Conservation (phyloP, 768 basidiomycete genomes). For the Suillus variegatus region DNA sequence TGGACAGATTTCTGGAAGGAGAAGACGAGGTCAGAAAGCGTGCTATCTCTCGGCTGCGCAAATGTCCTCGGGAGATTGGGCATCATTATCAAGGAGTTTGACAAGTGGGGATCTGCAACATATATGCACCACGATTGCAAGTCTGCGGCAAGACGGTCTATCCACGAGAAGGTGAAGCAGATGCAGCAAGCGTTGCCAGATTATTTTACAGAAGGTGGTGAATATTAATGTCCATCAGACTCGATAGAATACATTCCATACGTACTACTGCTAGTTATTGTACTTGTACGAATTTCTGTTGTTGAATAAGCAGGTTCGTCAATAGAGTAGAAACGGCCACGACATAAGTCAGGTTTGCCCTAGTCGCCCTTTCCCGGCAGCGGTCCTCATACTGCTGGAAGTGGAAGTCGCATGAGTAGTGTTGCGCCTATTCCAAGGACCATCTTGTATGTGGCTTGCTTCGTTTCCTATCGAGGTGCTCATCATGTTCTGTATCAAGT, state of each 20-base stretch:
- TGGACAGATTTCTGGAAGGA: conserved; percentile 85
- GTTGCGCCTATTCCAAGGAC: conserved; percentile 30
- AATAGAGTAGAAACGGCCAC: neutral
- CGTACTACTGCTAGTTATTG: neutral
- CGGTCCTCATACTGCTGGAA: conserved; percentile 26
- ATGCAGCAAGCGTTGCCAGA: conserved; percentile 64
- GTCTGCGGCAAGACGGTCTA: conserved; percentile 53
- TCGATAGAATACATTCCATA: neutral
- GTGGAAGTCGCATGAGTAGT: conserved; percentile 21
- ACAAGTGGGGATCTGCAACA: conserved; percentile 69
- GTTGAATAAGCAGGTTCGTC: neutral
- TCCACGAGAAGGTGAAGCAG: conserved; percentile 54
- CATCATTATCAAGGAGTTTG: conserved; percentile 66
- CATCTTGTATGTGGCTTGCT: conserved; percentile 22
- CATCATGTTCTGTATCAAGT: conserved; percentile 45
- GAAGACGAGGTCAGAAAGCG: conserved; percentile 61
- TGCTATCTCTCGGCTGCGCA: conserved; percentile 59
- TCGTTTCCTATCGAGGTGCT: conserved; percentile 19
- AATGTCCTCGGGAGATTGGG: conserved; percentile 69
- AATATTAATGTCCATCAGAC: conserved; percentile 22
- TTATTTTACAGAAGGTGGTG: conserved; percentile 50
- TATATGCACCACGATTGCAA: conserved; percentile 82
- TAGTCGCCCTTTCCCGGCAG: conserved; percentile 23
- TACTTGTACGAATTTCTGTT: neutral
- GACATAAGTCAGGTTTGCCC: neutral